Evolutionary conservation across 441 rosid genomes (phyloP).

Genomic region (Brassica balearica): DNA sequence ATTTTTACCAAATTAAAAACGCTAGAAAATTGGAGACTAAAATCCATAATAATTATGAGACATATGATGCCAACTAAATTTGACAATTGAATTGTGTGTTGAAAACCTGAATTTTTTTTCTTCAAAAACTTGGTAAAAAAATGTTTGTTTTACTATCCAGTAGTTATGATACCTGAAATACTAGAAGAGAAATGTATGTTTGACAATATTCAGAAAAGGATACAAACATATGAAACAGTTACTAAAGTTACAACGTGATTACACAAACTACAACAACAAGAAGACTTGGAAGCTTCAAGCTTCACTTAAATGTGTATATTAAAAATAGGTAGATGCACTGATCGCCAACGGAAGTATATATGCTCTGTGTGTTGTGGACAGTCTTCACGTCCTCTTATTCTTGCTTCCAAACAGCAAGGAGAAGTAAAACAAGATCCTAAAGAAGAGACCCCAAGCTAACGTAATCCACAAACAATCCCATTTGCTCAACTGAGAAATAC

Average conservation of each 20-base stretch:
- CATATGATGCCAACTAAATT: background rate
- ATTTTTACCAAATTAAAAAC: too few relatives aligned
- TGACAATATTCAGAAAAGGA: background rate
- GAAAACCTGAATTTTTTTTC: background rate
- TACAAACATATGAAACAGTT: background rate
- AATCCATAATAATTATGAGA: too few relatives aligned
- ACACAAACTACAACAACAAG: background rate
- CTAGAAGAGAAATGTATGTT: background rate
- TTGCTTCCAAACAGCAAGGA: background rate
- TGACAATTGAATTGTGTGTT: background rate
- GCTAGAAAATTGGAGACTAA: background rate
- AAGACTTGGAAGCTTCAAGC: background rate
- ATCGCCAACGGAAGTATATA: background rate
- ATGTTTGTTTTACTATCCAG: background rate
- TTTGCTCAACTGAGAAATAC: background rate
- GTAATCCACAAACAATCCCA: slow-evolving; percentile 58
- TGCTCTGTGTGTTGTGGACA: background rate
- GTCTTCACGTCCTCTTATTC: slow-evolving; percentile 15
- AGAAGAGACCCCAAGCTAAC: slow-evolving; percentile 45
- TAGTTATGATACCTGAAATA: background rate
- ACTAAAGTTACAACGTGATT: background rate
- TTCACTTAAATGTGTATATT: background rate
- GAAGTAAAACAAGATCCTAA: slow-evolving; percentile 52
- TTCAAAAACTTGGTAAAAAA: too few relatives aligned
- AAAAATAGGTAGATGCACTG: background rate